These are phyloP conservation scores for Fusarium nisikadoi DNA, from an alignment of 2,329 filamentous ascomycete genomes.

Conservation along the genomic window DNA sequence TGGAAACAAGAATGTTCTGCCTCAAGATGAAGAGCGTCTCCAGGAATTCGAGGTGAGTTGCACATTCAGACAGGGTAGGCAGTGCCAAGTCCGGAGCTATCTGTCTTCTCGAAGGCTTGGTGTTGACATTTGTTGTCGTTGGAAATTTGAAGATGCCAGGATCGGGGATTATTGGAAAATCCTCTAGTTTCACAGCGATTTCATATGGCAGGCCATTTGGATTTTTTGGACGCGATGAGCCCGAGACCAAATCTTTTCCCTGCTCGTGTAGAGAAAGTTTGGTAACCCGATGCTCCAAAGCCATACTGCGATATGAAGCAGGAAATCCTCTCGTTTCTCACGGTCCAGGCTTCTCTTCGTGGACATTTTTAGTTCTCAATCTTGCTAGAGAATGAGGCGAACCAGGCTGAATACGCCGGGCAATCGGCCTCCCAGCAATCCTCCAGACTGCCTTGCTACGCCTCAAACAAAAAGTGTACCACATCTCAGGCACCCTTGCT, in stretches of 20 bases:
- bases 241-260: conserved; percentile 11
- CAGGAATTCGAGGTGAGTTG: conserved; percentile 67
- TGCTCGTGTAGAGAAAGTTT: conserved; percentile 16
- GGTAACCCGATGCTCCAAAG: conserved; percentile 2
- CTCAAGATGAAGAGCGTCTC: conserved; percentile 67
- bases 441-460: not conserved
- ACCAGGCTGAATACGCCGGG: not conserved
- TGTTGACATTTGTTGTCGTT: rapidly evolving
- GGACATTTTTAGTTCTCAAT: not conserved
- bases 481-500: not conserved
- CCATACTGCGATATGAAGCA: not conserved
- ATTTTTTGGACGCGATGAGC: not conserved
- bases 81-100: not conserved
- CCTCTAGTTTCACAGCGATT: not conserved
- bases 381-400: not conserved
- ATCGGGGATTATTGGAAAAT: conserved; percentile 5
- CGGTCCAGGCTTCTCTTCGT: not conserved
- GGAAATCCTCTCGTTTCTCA: not conserved
- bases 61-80: conserved; percentile 9
- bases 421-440: not conserved
- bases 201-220: conserved; percentile 2
- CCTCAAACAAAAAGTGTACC: not conserved
- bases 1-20: conserved; percentile 36
- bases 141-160: conserved; percentile 1
- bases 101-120: rapidly evolving